Conservation (phyloP, 192 early-diverging fungal species). For the Umbelopsis sp. region DNA sequence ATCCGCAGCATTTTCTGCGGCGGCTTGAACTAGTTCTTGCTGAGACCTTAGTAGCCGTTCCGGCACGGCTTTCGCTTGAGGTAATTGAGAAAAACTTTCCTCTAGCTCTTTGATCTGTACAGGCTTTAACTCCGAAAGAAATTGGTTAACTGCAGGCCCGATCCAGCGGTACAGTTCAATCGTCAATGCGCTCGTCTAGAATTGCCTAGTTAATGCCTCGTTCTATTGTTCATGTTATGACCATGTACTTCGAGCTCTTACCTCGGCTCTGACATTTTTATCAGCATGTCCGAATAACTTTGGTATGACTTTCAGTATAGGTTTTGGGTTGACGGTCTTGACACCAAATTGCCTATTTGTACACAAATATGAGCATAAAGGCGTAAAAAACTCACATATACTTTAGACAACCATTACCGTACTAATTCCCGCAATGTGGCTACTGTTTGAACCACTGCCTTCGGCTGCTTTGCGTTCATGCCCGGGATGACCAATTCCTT, state of each 20-base stretch:
- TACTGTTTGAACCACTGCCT: constrained; percentile 80
- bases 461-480: constrained; percentile 89
- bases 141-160: constrained; percentile 76
- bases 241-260: constrained; percentile 38
- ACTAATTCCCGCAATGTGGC: constrained; percentile 63
- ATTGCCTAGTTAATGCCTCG: not conserved
- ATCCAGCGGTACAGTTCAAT: constrained; percentile 96
- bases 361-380: not conserved
- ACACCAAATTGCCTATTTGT: constrained; percentile 73
- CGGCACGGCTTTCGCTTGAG: constrained; percentile 63
- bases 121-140: constrained; percentile 87
- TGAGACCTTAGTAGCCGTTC: constrained; percentile 81
- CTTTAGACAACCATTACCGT: constrained; percentile 33
- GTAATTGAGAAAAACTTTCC: constrained; percentile 76
- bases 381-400: not conserved
- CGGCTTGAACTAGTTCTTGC: constrained; percentile 50
- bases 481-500: constrained; percentile 79
- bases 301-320: constrained; percentile 80
- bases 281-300: constrained; percentile 95
- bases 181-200: constrained; percentile 62
- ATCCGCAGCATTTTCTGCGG: constrained; percentile 47
- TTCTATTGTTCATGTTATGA: not conserved
- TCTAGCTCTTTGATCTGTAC: constrained; percentile 94
- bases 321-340: constrained; percentile 80
- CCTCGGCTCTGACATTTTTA: constrained; percentile 89